Base-by-base conservation (phyloP, 495 filamentous ascomycete genomes). In the Pyrenula massariospora region DNA sequence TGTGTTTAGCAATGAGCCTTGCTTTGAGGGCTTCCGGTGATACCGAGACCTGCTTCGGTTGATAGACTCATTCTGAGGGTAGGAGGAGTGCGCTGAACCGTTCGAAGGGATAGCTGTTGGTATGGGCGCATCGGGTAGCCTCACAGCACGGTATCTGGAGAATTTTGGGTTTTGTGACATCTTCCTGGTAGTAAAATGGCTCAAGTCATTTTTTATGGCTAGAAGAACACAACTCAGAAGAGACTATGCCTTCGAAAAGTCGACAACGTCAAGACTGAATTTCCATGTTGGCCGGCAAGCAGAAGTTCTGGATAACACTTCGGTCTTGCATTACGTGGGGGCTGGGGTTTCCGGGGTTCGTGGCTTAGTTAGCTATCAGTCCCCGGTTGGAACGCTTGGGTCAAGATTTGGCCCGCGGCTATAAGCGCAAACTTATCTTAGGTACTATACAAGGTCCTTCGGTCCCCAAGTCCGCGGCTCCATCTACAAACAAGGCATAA, bases 1-100 rank as follows among this genome's bases (percentile, higher is more conserved):
- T 21, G 52, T 52, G 62, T 61, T 59, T 57, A 57, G 53, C 31
- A 59, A 56, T 54, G 54, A 61, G 52, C 59, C 60, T 62, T 58
- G 59, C 56, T 62, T 58, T 48, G 52, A 62, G 55, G 48, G 60
- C 50, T 77, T 76, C 20, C 79, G 73, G 60, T 42, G 31, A 42
- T 84, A 84, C 52, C 81, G 75, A 62, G 79, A 81, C 75, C 80
- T 81, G 64, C 78, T 82, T 53, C 75, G 74, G 57, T 73, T 68
- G 57, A 81, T 72, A 25, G 71, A 69, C 36, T 70, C 62, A 56
- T 62, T 67, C 24, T 58, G 50, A 12, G 58, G 3, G 25, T 51
- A 50, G 19, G 53, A 22, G 15, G 53, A 24, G n/a, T 22, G 24
- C 12, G 54, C 42, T 47, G n/a, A 42, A 24, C 21, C 51, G 2